Conservation (phyloP, 2,329 filamentous ascomycete species). For the Epichloe gansuensis region DNA sequence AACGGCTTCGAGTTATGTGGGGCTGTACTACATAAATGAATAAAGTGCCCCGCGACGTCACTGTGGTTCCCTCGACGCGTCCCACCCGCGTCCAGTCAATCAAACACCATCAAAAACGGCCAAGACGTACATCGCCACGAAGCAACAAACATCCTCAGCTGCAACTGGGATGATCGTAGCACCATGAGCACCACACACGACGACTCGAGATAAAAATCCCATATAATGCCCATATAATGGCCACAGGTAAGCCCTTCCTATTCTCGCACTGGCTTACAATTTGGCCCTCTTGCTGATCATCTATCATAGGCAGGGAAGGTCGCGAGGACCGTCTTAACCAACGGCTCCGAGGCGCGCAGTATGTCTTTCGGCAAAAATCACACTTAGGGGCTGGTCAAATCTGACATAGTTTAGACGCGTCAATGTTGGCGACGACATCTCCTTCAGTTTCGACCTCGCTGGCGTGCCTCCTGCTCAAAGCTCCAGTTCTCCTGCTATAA, state of each 20-base stretch:
- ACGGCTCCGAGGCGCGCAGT: constrained; percentile 54
- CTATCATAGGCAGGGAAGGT: constrained; percentile 27
- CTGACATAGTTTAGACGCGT: constrained; percentile 29
- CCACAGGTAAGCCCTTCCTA: neutral
- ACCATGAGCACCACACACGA: neutral
- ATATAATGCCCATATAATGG: constrained; percentile 1
- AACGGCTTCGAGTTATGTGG: too few relatives aligned
- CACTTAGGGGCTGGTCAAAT: neutral
- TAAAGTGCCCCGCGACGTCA: neutral
- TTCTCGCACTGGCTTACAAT: neutral
- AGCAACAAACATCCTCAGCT: neutral
- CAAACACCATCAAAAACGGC: neutral
- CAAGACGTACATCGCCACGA: neutral
- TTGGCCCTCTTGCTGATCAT: neutral
- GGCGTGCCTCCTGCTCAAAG: constrained; percentile 22
- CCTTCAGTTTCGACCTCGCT: constrained; percentile 42
- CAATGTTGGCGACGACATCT: constrained; percentile 48
- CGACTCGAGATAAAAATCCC: neutral
- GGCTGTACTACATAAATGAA: too few relatives aligned
- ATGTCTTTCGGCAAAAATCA: constrained; percentile 15
- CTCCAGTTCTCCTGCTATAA: constrained; percentile 6
- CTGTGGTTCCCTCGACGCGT: neutral
- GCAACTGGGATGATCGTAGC: neutral
- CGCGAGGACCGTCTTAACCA: constrained; percentile 52
- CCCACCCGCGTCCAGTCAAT: neutral